phyloP scores from a whole-genome alignment of 257 asterid species.

The Solanum sitiens region DNA sequence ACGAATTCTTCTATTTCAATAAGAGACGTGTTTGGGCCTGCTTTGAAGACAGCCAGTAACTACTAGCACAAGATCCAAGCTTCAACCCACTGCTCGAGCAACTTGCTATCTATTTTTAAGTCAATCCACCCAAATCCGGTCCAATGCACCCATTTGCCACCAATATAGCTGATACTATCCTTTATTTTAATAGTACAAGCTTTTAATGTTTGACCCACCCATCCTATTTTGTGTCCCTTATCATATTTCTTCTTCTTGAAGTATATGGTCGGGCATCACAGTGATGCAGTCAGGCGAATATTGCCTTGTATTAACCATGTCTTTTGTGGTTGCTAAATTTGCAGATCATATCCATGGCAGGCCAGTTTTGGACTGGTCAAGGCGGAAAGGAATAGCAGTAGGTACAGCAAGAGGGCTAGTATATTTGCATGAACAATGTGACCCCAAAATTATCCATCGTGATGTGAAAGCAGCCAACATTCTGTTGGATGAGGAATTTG shows the following conservation, averaged over 20 bases:
- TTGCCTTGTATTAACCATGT: not conserved
- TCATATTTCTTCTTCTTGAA: not conserved
- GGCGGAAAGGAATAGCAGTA: constrained; percentile 17
- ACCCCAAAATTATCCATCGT: constrained; percentile 27
- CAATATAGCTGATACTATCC: not conserved
- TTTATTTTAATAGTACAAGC: not conserved
- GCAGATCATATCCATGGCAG: constrained; percentile 3
- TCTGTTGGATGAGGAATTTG: constrained; percentile 17
- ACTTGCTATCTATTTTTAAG: not conserved
- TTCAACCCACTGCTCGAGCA: not conserved
- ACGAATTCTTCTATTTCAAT: not conserved
- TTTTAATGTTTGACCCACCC: not conserved
- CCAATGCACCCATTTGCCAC: not conserved
- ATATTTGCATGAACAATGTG: constrained; percentile 28
- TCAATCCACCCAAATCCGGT: not conserved
- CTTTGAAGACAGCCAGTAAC: not conserved
- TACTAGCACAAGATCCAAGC: not conserved
- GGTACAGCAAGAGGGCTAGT: constrained; percentile 28
- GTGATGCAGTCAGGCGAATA: not conserved
- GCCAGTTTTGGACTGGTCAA: constrained; percentile 17
- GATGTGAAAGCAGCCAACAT: constrained; percentile 32
- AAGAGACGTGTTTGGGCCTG: not conserved
- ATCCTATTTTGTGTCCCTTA: not conserved
- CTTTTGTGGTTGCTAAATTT: not conserved
- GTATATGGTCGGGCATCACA: not conserved